Evolutionary conservation across 1,139 yeast species (phyloP), one percentile per base, ranked within the genome.

Genomic region (Candida freyschussii): DNA sequence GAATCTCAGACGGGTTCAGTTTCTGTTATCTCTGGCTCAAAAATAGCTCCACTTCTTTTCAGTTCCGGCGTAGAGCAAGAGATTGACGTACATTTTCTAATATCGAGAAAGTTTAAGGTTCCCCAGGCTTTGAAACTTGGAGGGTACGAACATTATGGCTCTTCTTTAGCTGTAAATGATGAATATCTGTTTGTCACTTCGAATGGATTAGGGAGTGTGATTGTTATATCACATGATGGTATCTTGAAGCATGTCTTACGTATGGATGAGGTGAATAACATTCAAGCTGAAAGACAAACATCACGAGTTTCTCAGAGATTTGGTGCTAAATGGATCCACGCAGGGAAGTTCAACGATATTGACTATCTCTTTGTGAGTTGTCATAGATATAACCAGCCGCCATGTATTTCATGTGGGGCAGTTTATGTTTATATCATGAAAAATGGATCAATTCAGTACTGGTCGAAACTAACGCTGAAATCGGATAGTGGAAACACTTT

Each of bases 1-100:
- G 2, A 43, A 51, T 13, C n/a, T 4, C 75, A 74, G 37, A 47
- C 54, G 9, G 81, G 81, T 0, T 48, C 50, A 7, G 63, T 70
- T 0, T 47, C 50, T 11, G 48, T 63, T 1, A 32, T 74, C 9
- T 58, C 62, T 21, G 72, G 72, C 2, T 30, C 41, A 11, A 34
- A 27, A 7, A 30, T 60, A 9, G 36, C 47, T 4, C 17, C 32
- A 5, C 27, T 53, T 21, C 36, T 59, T 26, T 33, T 36, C 14
- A 32, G 39, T 23, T 34, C 41, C 8, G 33, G 40, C 36, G 6
- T 13, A 31, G 15, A 28, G 29, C 8, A 38, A 25, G 26, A 43
- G n/a, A 30, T 48, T 12, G 43, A 49, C 21, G 29, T 45, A 4
- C 42, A 29, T 5, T 16, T 22, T 23, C 21, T 44, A 4, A 12